phyloP scores from a whole-genome alignment of 2,329 filamentous ascomycete species.

The Penicillium sp. region DNA sequence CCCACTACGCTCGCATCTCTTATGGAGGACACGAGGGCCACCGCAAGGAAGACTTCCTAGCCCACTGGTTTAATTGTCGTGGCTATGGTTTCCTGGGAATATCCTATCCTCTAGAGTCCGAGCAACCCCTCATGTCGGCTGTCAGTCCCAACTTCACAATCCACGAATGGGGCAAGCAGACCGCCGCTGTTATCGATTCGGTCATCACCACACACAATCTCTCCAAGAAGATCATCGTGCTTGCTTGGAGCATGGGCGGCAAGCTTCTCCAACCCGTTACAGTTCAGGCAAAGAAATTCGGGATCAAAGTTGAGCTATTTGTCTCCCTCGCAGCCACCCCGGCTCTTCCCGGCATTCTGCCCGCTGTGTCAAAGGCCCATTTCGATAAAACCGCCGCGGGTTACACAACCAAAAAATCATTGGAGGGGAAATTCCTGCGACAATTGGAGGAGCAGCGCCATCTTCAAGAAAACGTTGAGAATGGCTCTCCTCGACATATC shows the following conservation, averaged over 20 bases:
- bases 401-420: not conserved
- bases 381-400: conserved; percentile 1
- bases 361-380: conserved; percentile 1
- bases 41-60: conserved; percentile 16
- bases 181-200: conserved; percentile 11
- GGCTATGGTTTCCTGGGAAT: conserved; percentile 20
- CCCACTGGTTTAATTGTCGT: conserved; percentile 17
- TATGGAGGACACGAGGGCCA: conserved; percentile 23
- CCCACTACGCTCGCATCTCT: conserved; percentile 21
- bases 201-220: conserved; percentile 11
- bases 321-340: conserved; percentile 17
- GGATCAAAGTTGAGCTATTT: conserved; percentile 10
- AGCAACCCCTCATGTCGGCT: conserved; percentile 14
- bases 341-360: conserved; percentile 1
- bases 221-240: conserved; percentile 4
- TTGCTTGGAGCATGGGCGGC: conserved; percentile 19
- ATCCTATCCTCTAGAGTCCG: conserved; percentile 23
- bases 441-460: not conserved
- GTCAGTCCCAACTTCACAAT: conserved; percentile 15
- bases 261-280: conserved; percentile 14
- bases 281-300: not conserved
- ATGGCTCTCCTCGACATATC: not conserved
- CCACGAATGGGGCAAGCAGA: conserved; percentile 21
- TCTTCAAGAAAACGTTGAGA: not conserved
- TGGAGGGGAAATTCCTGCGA: not conserved